Evolutionary conservation across 177 flowering plant genomes (phyloP).

Genomic region (Vitis hybrid): DNA sequence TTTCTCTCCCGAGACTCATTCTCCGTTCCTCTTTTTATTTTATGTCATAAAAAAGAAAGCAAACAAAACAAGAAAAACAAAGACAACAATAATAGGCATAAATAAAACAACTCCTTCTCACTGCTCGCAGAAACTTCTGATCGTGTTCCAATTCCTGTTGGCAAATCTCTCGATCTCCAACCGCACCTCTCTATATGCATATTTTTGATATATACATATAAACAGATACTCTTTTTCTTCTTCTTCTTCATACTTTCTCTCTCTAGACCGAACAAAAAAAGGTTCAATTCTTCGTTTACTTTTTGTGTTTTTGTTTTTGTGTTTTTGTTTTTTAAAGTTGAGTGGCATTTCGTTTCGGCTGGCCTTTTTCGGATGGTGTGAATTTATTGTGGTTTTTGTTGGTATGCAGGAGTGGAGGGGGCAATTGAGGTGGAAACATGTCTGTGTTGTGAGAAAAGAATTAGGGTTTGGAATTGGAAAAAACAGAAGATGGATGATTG

Average conservation of each 20-base stretch:
- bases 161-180: slow-evolving; percentile 29
- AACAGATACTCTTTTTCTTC: not conserved
- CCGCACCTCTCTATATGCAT: slow-evolving; percentile 5
- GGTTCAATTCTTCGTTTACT: too few relatives aligned
- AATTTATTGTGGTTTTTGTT: too few relatives aligned
- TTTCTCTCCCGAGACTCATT: not conserved
- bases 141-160: slow-evolving; percentile 20
- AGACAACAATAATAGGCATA: not conserved
- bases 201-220: too few relatives aligned
- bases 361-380: too few relatives aligned
- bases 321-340: too few relatives aligned
- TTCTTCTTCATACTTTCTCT: not conserved
- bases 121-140: slow-evolving; percentile 30
- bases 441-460: too few relatives aligned
- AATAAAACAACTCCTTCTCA: not conserved
- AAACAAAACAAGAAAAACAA: slow-evolving; percentile 11
- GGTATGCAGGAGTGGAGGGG: too few relatives aligned
- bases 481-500: slow-evolving; percentile 6
- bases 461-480: slow-evolving; percentile 1
- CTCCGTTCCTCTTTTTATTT: not conserved
- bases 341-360: too few relatives aligned
- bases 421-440: too few relatives aligned
- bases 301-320: too few relatives aligned
- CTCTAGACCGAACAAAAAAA: too few relatives aligned
- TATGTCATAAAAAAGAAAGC: slow-evolving; percentile 9